Evolutionary conservation across 345 rosid species (phyloP), one percentile per base, ranked within the genome.

Genomic region (Populus nigra): DNA sequence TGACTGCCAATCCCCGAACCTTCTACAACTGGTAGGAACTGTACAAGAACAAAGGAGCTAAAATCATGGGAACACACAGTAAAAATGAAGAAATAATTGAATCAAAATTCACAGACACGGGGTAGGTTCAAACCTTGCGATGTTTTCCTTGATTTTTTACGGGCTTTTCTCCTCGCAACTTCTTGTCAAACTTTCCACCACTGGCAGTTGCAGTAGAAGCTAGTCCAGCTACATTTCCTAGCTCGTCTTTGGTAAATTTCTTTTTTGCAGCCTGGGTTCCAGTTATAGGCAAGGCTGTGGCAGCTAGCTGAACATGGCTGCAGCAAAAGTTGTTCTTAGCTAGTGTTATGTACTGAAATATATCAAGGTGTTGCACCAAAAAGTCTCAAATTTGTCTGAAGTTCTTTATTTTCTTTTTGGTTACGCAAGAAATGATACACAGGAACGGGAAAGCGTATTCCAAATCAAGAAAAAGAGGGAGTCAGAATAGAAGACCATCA

Each of bases 171-270:
- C 97, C 96, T 1, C 84, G 86, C 47, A 93, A 83, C 90, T 90
- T 95, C 83, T 89, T 93, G 84, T 95, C 99, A 50, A 96, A 96
- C 87, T 95, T 95, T 53, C 99, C 98, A 73, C 97, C 98, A 81
- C 98, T 95, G 50, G 94, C 98, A 20, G 98, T 95, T 72, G 98
- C 88, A 33, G 94, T 87, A 7, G 94, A 88, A 31, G 96, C 99
- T 77, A 92, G 84, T 83, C 99, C 96, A 45, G 98, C 99, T 7
- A 92, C 98, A 69, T 86, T 87, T 45, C 93, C 90, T 53, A 93
- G 86, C 57, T 84, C 98, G 49, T 92, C 90, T 88, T 89, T 95
- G 61, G 85, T 84, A 25, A 91, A 33, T 84, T 90, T 93, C 84
- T 88, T 86, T 23, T 92, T 86, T 76, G 88, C 90, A 77, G 87